Evolutionary conservation across 805 yeast genomes (phyloP), one percentile per base, ranked within the genome.

Genomic region (Candida endomychidarum): DNA sequence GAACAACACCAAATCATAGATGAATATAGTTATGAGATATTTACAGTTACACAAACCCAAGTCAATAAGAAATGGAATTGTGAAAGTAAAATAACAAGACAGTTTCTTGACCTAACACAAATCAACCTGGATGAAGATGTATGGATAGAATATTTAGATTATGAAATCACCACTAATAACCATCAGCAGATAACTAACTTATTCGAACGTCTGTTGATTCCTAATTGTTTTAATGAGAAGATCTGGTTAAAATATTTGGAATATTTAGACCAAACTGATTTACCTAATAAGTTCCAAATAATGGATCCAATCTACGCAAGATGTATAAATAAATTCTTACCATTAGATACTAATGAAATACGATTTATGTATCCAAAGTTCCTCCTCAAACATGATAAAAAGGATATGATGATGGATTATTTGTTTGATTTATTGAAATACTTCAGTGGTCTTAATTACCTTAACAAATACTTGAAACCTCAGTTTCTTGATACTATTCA

Each of bases 141-240:
- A 1, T 91, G 97, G 96, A 43, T 65, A 1, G 54, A 61, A 1
- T 93, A 90, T 55, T 56, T 88, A 9, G 71, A 75, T 15, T 76
- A 67, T 53, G 83, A 79, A 38, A 73, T 76, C n/a, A n/a, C 11
- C 8, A 16, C 5, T 2, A 22, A 15, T n/a, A 8, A 9, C 7
- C 28, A 20, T n/a, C 15, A 16, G 2, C 33, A 25, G 16, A 30
- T 36, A 8, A 57, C 60, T 6, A 61, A 73, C 6, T 53, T 86
- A 1, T 90, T 83, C 58, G 91, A 86, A 56, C 70, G 96, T 41
- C 78, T 87, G 12, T 61, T 91, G 8, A 65, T 86, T 1, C 86
- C 95, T 0, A 74, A 81, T 38, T 84, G 89, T 28, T 61, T 62
- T 15, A 65, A 72, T 34, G 78, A 77, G 22, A 65, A 65, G 11